Evolutionary conservation across 495 filamentous ascomycete species (phyloP), one percentile per base, ranked within the genome.

Genomic region (Talaromyces adpressus): DNA sequence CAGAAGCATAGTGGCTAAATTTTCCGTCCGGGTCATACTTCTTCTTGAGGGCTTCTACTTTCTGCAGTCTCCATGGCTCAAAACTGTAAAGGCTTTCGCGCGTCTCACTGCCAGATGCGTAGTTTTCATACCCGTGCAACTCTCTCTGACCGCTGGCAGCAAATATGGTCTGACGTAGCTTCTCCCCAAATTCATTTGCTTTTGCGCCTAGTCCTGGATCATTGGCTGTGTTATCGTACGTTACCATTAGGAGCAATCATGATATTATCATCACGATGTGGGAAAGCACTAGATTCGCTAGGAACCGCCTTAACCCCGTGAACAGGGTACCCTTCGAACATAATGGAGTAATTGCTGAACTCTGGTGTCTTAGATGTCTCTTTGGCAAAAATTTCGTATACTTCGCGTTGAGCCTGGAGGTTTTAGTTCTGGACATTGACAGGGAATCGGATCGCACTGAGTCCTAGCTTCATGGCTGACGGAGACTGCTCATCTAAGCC

Each of bases 1-100:
- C 76, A 1, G 82, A 80, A 2, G 64, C 75, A 62, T 80, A 84
- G 57, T 78, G 80, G 30, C 72, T 78, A 57, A 84, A 84, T 59
- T 64, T 69, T 3, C 74, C 69, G 6, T 69, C 45, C 2, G 77
- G 80, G 66, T 82, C 81, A 56, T 73, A 81, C 63, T 66, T 62
- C 34, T 59, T 62, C 68, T 81, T 82, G 20, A 81, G 62, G 14
- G 62, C 62, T 60, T 63, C 71, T 64, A 82, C 64, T 60, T 67
- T 73, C 58, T 70, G 67, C 45, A 77, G 62, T 29, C 80, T 67
- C 79, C 76, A 80, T n/a, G 65, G 34, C 27, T 82, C 81, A 70
- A 75, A 80, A 23, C 81, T 80, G 67, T 84, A 84, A 59, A 78
- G 56, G 0, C 67, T 65, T 61, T 77, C 66, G 2, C 70, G 59